Base-by-base conservation (phyloP, 1,284 basidiomycete genomes). In the Boletus sp. region DNA sequence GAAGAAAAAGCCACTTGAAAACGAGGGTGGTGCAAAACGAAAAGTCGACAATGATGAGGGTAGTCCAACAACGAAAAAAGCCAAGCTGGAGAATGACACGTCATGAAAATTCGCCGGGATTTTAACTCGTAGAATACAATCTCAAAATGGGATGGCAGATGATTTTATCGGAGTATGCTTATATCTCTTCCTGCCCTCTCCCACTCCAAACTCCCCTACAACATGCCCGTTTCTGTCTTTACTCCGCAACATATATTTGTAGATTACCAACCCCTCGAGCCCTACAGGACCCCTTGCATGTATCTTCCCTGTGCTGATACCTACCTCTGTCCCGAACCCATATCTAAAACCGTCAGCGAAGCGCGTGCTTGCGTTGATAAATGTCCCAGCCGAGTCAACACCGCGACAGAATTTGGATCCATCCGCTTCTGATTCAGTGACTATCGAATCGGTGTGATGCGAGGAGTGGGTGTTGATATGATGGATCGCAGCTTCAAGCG, bases 341-440 rank as follows among this genome's bases (percentile, higher is more conserved):
- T 94, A 99, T 48, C 96, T 73, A 70, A 95, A 98, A 1, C 96
- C 96, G 68, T 99, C 96, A 0, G 94, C 89, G 62, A 99, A 99
- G 39, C 96, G 80, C 8, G 96, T 96, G 55, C 86, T 91, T 3
- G 94, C 91, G 60, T 99, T 99, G 54, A 97, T 81, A 61, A 90
- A 99, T 8, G 91, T 91, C 43, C 94, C 94, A 2, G 96, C 91
- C 2, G 86, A 90, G 67, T 95, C 93, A 22, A 99, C 84, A 2
- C 89, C 89, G 19, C 86, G 77, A 59, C 87, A 90, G 72, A 98
- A 99, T 20, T 72, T 74, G 17, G 80, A 76, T 30, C 87, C 90
- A 36, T 81, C 72, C 12, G 81, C 74, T 25, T 56, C 54, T 43
- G 81, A 77, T 66, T 95, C 89, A n/a, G 94, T 93, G 35, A 99